A percentile compares a stretch with the other conserved stretches of the same genome.
These are phyloP conservation scores for Pseudonitzschia delicatissima DNA, from an alignment of 108 stramenopile genomes.

Conservation along the genomic window DNA sequence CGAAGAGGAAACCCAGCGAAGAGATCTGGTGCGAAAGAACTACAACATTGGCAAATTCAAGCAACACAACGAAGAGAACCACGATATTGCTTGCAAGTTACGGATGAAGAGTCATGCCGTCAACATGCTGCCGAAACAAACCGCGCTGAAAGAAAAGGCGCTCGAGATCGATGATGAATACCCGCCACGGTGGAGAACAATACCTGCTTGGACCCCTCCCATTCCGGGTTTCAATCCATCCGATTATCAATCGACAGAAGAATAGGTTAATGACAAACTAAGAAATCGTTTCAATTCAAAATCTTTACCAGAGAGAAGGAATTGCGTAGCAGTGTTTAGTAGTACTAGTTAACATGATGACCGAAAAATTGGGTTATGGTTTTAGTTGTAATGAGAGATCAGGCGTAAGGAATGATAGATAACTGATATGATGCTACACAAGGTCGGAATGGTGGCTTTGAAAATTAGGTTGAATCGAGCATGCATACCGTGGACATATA, in stretches of 20 bases:
- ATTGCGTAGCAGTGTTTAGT: no score
- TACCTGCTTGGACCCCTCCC: conserved; percentile 71
- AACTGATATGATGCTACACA: no score
- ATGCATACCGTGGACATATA: no score
- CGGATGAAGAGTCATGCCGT: conserved; percentile 73
- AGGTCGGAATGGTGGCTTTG: no score
- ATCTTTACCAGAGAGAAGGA: no score
- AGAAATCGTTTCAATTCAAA: no score
- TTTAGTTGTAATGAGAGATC: no score
- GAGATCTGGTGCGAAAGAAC: conserved; percentile 61
- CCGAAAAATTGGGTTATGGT: no score
- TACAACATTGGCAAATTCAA: conserved; percentile 76
- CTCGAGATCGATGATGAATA: conserved; percentile 40
- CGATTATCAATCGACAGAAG: conserved; percentile 40
- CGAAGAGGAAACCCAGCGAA: conserved; percentile 61
- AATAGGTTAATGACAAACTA: conserved; percentile 16
- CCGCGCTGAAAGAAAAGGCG: conserved; percentile 53
- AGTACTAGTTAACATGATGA: no score
- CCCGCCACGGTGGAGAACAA: conserved; percentile 57
- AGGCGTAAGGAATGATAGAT: no score
- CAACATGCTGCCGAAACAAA: conserved; percentile 66
- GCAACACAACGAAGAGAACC: conserved; percentile 69
- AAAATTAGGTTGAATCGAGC: no score
- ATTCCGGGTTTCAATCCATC: conserved; percentile 69
- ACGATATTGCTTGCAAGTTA: conserved; percentile 77